Evolutionary conservation across 805 yeast genomes (phyloP).

Genomic region (Isabelozyma pseudorhagii): DNA sequence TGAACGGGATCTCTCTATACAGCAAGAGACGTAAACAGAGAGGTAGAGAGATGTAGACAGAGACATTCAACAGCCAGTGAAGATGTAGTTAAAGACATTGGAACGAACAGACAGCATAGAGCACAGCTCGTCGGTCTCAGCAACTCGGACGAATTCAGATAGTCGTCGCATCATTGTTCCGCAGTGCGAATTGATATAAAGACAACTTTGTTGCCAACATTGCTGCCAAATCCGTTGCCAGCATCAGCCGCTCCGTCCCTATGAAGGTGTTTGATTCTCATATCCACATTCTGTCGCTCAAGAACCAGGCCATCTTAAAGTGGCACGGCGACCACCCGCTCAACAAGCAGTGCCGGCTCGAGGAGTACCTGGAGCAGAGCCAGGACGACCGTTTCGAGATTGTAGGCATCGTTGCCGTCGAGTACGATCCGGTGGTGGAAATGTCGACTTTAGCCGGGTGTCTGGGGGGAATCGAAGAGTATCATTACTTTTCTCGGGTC

Average conservation of each 20-base stretch:
- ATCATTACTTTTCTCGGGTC: conserved; percentile 15
- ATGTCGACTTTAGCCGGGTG: conserved; percentile 12
- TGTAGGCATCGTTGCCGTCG: conserved; percentile 30
- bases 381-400: conserved; percentile 7
- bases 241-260: neutral
- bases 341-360: conserved; percentile 16
- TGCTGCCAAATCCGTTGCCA: neutral
- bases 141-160: neutral
- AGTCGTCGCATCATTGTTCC: neutral
- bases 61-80: too few species aligned
- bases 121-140: too few species aligned
- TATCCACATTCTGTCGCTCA: conserved; percentile 30
- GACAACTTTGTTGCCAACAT: neutral
- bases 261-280: conserved; percentile 29
- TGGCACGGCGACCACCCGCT: conserved; percentile 29
- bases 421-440: conserved; percentile 26
- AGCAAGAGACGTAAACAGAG: too few species aligned
- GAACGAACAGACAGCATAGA: too few species aligned
- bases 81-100: too few species aligned
- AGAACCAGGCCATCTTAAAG: conserved; percentile 18
- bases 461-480: conserved; percentile 18
- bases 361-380: conserved; percentile 18
- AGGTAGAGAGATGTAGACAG: too few species aligned
- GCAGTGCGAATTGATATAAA: neutral
- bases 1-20: too few species aligned